Base-by-base conservation (phyloP, 2,329 filamentous ascomycete genomes). In the Microsporum ferrugineum region DNA sequence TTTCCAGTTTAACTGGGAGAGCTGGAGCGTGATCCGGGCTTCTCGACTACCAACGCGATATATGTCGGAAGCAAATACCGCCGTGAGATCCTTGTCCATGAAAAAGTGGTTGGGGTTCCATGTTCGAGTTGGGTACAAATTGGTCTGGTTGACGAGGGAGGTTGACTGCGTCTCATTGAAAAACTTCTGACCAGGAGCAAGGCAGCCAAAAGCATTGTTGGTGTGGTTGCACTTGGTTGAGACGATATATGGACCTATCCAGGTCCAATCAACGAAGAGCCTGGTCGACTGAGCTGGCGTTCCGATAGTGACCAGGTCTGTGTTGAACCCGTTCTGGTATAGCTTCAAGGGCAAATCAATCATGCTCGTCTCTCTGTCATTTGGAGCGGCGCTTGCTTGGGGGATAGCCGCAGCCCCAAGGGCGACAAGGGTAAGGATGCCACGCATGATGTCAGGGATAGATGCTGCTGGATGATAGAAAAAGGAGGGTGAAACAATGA, bases 71-170 rank as follows among this genome's bases (percentile, higher is more conserved):
- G 27, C 58, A 38, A 62, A 60, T 10, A 59, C 56, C 3, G 61
- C 63, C 10, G 41, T 61, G 34, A 65, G 55, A 59, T 64, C 62
- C 58, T 64, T 59, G 53, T 60, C 56, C 39, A 63, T 61, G 39
- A 64, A 62, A 41, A 65, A 65, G 39, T 65, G 63, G 51, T 64
- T 65, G 8, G 64, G 64, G 56, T 65, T 64, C 63, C 64, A 65
- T 23, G 51, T 61, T 8, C 61, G 64, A 29, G 43, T 60, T 38
- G 63, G 57, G 33, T 64, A 62, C 14, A 51, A 29, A 49, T 41
- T 53, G 14, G 61, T 61, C 29, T 61, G 59, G 17, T 63, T 63
- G 41, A 58, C 59, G 47, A 63, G 57, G 14, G 61, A 38, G 17
- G 55, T 58, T 36, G 63, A 60, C 45, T 53, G 17, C 23, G 63